Conservation (phyloP, 805 yeast genomes). For the Saturnispora silvae region DNA sequence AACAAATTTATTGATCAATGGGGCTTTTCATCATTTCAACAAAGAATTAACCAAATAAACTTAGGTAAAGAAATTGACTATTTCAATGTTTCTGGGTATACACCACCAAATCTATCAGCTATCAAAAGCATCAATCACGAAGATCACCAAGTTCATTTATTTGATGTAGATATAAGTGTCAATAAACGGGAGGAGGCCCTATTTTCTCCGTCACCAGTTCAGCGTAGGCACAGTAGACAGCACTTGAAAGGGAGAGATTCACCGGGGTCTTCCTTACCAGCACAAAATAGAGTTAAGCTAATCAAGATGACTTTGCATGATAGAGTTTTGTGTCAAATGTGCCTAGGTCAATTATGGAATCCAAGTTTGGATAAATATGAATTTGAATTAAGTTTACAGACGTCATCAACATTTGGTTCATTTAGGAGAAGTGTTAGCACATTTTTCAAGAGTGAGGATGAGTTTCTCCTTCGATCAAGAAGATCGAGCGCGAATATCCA, state of each 20-base stretch:
- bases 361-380: constrained; percentile 5
- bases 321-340: constrained; percentile 11
- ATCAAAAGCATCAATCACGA: constrained; percentile 1
- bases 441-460: constrained; percentile 3
- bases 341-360: constrained; percentile 11
- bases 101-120: constrained; percentile 4
- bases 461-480: too few species aligned
- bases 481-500: too few species aligned
- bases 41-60: constrained; percentile 10
- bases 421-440: constrained; percentile 4
- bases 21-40: constrained; percentile 17
- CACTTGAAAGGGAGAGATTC: too few species aligned
- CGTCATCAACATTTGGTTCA: constrained; percentile 2
- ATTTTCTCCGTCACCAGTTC: too few species aligned
- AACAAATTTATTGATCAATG: constrained; percentile 11
- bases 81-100: constrained; percentile 6
- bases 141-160: background rate
- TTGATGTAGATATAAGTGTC: constrained; percentile 3
- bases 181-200: background rate
- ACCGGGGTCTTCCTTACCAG: too few species aligned
- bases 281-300: background rate
- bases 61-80: constrained; percentile 8
- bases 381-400: background rate
- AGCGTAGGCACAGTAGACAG: too few species aligned
- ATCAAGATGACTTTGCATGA: constrained; percentile 11